Percentiles rank a stretch among this genome's conserved stretches.
Evolutionary conservation across 78 protist genomes (phyloP).

Genomic region (Cavenderia fasciculata): DNA sequence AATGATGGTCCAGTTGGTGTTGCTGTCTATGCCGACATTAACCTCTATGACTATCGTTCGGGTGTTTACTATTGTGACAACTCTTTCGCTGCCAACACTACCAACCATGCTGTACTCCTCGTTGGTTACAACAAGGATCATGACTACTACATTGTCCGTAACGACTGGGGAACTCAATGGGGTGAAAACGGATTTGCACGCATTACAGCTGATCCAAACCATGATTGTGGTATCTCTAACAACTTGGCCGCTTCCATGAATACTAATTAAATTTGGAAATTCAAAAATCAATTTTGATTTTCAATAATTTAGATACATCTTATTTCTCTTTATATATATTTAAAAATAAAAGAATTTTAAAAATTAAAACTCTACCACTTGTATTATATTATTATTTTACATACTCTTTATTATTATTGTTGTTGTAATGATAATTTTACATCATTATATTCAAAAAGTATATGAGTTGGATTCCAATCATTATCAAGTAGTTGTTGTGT

Average conservation of each 20-base stretch:
- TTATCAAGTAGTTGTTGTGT: background rate
- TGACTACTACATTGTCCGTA: constrained; percentile 52
- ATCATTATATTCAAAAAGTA: constrained; percentile 8
- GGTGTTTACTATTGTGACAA: constrained; percentile 41
- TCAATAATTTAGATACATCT: too few relatives aligned
- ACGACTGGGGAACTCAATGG: constrained; percentile 57
- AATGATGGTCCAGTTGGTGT: constrained; percentile 72
- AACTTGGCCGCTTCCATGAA: constrained; percentile 44
- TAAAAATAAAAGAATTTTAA: too few relatives aligned
- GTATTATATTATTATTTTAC: too few relatives aligned
- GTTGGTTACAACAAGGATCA: constrained; percentile 54
- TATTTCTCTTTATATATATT: too few relatives aligned
- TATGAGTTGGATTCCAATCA: background rate
- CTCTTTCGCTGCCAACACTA: background rate
- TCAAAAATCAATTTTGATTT: too few relatives aligned
- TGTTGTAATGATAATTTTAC: background rate
- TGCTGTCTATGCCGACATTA: constrained; percentile 25
- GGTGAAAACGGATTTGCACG: constrained; percentile 76
- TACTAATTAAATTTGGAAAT: background rate
- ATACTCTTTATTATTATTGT: too few relatives aligned
- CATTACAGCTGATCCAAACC: constrained; percentile 4
- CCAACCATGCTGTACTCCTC: constrained; percentile 51
- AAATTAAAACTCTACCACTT: too few relatives aligned
- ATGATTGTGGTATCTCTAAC: constrained; percentile 38
- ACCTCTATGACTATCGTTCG: constrained; percentile 23